Conservation (phyloP, 768 basidiomycete genomes). For the Strobilomyces dryophilus region DNA sequence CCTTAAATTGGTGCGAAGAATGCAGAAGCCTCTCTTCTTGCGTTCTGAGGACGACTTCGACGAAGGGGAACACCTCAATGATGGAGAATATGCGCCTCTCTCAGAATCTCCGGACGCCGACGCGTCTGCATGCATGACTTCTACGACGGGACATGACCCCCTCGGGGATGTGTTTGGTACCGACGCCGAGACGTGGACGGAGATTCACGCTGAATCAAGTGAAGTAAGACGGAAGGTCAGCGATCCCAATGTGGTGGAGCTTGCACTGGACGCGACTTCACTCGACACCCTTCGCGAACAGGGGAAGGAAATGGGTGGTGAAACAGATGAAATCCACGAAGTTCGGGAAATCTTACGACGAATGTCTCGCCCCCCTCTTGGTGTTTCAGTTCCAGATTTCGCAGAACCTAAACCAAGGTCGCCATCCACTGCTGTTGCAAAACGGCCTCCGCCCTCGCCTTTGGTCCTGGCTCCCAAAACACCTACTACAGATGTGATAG, state of each 20-base stretch:
- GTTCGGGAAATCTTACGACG: constrained; percentile 36
- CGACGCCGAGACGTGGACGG: constrained; percentile 62
- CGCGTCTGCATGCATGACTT: constrained; percentile 36
- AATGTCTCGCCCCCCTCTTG: constrained; percentile 36
- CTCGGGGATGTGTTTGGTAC: constrained; percentile 60
- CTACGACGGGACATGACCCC: constrained; percentile 41
- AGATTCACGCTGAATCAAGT: constrained; percentile 40
- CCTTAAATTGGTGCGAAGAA: constrained; percentile 48
- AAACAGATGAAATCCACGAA: constrained; percentile 31
- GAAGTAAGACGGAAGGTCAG: constrained; percentile 21
- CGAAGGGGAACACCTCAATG: constrained; percentile 27
- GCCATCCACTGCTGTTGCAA: constrained; percentile 26
- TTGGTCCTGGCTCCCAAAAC: constrained; percentile 45
- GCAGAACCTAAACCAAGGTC: constrained; percentile 34
- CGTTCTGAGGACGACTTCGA: constrained; percentile 22
- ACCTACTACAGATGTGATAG: constrained; percentile 25
- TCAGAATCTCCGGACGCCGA: constrained; percentile 28
- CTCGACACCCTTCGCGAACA: constrained; percentile 27
- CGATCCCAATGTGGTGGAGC: constrained; percentile 45
- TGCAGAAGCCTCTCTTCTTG: constrained; percentile 37
- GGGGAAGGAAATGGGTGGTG: constrained; percentile 26
- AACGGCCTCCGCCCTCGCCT: constrained; percentile 55
- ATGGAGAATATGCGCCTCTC: constrained; percentile 27
- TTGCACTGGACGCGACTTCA: constrained; percentile 46
- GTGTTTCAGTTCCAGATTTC: constrained; percentile 40